These are phyloP conservation scores for Orbilia javanica DNA, from an alignment of 2,329 filamentous ascomycete species.

Conservation along the genomic window DNA sequence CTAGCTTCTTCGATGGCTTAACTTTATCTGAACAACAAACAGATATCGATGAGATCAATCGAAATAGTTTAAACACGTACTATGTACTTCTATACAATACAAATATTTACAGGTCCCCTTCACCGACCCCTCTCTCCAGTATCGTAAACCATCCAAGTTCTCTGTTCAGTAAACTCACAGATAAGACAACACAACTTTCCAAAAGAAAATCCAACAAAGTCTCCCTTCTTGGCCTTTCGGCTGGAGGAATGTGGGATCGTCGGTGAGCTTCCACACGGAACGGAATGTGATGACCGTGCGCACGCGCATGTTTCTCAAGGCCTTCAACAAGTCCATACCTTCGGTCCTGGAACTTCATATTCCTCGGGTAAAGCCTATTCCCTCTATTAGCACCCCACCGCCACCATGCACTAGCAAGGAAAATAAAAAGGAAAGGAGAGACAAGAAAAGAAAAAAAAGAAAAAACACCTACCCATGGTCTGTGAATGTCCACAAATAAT, in stretches of 20 bases:
- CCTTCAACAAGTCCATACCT: slow-evolving; percentile 50
- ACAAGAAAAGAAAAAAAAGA: too few relatives aligned
- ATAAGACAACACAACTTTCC: background rate
- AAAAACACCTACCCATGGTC: slow-evolving; percentile 32
- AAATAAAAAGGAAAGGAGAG: background rate
- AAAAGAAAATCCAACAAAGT: background rate
- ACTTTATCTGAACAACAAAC: too few relatives aligned
- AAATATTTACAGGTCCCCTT: slow-evolving; percentile 13
- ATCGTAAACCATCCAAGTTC: background rate
- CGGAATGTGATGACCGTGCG: background rate
- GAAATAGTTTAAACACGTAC: background rate
- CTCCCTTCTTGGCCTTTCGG: background rate
- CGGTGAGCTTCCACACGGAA: background rate
- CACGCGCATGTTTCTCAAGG: background rate
- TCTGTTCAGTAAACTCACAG: too few relatives aligned
- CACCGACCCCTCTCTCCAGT: background rate
- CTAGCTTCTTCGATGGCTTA: too few relatives aligned
- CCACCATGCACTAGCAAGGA: background rate
- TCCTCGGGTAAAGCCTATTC: slow-evolving; percentile 34
- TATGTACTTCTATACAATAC: slow-evolving; percentile 9
- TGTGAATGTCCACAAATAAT: slow-evolving; percentile 59
- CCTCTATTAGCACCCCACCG: background rate
- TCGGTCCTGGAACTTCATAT: slow-evolving; percentile 59
- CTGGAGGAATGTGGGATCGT: background rate
- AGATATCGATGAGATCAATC: background rate